phyloP scores from a whole-genome alignment of 164 flowering plant species.

The Magnolia officinalis region DNA sequence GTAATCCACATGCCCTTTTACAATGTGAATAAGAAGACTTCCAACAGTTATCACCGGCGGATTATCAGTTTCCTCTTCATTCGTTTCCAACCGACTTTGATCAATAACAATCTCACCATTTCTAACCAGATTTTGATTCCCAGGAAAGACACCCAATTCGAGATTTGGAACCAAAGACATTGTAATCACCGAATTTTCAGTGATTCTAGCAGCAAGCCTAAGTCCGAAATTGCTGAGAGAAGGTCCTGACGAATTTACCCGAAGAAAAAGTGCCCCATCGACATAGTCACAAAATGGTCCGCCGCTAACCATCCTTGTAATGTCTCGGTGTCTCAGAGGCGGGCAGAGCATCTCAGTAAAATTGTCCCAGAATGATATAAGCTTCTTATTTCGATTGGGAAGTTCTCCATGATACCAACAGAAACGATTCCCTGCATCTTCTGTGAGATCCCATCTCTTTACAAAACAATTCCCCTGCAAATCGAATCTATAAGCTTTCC shows the following conservation, averaged over 20 bases:
- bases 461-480: conserved; percentile 63
- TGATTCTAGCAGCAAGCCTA: conserved; percentile 82
- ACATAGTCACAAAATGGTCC: too few species aligned
- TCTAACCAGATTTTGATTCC: conserved; percentile 39
- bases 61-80: conserved; percentile 97
- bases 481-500: conserved; percentile 83
- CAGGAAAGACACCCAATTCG: conserved; percentile 83
- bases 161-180: conserved; percentile 94
- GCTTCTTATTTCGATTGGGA: conserved; percentile 76
- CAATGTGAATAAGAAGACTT: conserved; percentile 77
- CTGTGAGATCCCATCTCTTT: conserved; percentile 87
- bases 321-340: too few species aligned
- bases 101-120: too few species aligned
- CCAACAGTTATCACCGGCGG: conserved; percentile 83
- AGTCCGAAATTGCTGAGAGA: conserved; percentile 47
- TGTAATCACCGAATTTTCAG: conserved; percentile 83
- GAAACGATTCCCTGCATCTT: conserved; percentile 70
- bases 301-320: too few species aligned
- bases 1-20: conserved; percentile 79
- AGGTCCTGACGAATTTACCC: too few species aligned
- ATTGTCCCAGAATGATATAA: conserved; percentile 82
- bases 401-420: conserved; percentile 98
- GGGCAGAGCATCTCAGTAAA: conserved; percentile 71
- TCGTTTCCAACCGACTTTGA: conserved; percentile 93
- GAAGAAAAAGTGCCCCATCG: too few species aligned